These are phyloP conservation scores for Pelargonium myrrhifolium DNA, from an alignment of 441 rosid genomes.

Conservation along the genomic window DNA sequence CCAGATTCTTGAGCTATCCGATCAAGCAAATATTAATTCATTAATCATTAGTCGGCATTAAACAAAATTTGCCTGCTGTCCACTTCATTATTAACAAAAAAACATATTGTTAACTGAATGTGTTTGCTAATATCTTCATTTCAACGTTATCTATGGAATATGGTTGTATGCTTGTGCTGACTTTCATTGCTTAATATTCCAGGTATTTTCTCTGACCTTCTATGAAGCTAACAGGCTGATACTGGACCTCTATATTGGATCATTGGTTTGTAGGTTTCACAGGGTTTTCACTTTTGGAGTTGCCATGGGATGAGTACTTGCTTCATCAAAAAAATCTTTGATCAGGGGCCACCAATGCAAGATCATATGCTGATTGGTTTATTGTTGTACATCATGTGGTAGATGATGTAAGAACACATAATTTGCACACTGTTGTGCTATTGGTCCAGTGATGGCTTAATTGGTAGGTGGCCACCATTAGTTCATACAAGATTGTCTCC, in stretches of 20 bases:
- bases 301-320: conserved; percentile 28
- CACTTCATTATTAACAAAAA: conserved; percentile 4
- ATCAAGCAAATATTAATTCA: background rate
- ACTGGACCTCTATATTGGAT: conserved; percentile 79
- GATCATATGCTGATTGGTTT: conserved; percentile 23
- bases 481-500: conserved; percentile 9
- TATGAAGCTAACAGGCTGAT: conserved; percentile 91
- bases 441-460: background rate
- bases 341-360: conserved; percentile 17
- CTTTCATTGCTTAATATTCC: conserved; percentile 65
- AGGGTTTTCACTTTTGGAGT: conserved; percentile 54
- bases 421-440: conserved; percentile 5
- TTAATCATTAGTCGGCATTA: background rate
- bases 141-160: conserved; percentile 8
- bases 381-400: conserved; percentile 5
- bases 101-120: conserved; percentile 7
- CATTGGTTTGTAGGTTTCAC: conserved; percentile 89
- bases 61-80: background rate
- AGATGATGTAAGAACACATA: background rate
- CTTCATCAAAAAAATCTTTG: conserved; percentile 27
- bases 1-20: background rate
- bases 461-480: conserved; percentile 13
- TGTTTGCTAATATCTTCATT: conserved; percentile 3
- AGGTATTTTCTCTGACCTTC: conserved; percentile 98
- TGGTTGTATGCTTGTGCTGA: conserved; percentile 37